Percentiles rank a stretch among this genome's conserved stretches.
Conservation (phyloP, 495 filamentous ascomycete species). For the Schizothecium vesticola region DNA sequence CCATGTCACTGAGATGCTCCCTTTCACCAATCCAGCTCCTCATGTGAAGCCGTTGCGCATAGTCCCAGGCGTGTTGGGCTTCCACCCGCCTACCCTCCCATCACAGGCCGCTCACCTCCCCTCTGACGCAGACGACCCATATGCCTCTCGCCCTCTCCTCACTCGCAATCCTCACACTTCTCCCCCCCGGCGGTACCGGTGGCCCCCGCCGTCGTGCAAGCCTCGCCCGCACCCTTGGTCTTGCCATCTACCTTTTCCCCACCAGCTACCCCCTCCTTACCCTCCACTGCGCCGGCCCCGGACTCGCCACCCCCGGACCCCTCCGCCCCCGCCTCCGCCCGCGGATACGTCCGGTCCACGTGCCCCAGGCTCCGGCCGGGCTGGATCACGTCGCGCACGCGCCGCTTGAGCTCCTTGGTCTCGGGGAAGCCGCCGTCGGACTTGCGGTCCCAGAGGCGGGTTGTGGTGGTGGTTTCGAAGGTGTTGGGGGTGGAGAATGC, state of each 20-base stretch:
- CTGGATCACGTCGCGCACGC: slow-evolving; percentile 78
- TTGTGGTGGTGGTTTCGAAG: slow-evolving; percentile 25
- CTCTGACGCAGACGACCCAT: background rate
- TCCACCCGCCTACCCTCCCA: too few relatives aligned
- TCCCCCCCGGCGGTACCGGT: background rate
- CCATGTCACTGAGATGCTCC: too few relatives aligned
- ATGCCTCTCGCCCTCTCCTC: background rate
- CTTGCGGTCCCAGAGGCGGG: slow-evolving; percentile 80
- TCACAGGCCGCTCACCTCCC: too few relatives aligned
- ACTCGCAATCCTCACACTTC: slow-evolving; percentile 47
- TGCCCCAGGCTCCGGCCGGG: slow-evolving; percentile 77
- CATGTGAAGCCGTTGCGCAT: too few relatives aligned
- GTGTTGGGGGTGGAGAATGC: slow-evolving; percentile 7
- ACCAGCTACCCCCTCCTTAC: background rate
- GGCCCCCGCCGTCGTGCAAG: background rate
- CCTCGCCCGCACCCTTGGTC: background rate
- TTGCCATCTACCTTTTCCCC: background rate
- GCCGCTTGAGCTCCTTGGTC: slow-evolving; percentile 82
- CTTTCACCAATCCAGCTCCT: too few relatives aligned
- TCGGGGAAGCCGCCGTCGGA: slow-evolving; percentile 86
- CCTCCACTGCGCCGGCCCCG: background rate
- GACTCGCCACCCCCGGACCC: background rate
- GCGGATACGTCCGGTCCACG: slow-evolving; percentile 53
- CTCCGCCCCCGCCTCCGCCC: background rate
- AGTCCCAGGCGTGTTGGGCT: too few relatives aligned